Evolutionary conservation across 1,139 yeast genomes (phyloP), one percentile per base, ranked within the genome.

Genomic region (Kurtzmaniella quercitrusa): DNA sequence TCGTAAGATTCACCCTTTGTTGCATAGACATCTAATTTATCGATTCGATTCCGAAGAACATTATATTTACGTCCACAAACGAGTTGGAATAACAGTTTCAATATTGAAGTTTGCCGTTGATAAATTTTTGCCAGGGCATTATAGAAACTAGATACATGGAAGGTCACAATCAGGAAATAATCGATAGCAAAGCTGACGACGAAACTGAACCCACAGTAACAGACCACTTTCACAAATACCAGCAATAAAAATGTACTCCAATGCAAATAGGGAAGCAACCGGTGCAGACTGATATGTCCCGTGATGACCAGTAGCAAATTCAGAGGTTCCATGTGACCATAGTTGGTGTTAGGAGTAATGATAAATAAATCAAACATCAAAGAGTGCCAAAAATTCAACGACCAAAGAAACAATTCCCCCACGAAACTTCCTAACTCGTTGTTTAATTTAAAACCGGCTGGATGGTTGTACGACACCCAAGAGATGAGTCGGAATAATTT

Each of bases 381-480:
- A 15, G 47, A 43, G 47, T 75, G 75, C 85, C 95, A 88, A 52
- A 85, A 78, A 43, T 77, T 79, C 39, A 91, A 73, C 8, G 91
- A 85, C 97, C 97, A 93, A 23, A 85, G 59, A 52, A 86, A 85
- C 42, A 94, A 66, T 46, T 90, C 96, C 19, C 96, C 96, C 60
- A 91, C 74, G 56, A 94, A 94, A 23, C 73, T 75, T 0, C 97
- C 91, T 31, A 94, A 70, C 56, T 90, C 97, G 45, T 81, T 83
- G 61, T 94, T 94, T 46, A 94, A 75, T 58, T 94, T 94, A 56
- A 94, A 82, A 2, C 98, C 98, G 9, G 95, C 96, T 0, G 98
- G 98, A 59, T 93, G 87, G 51, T 67, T 50, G 14, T 79, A 79
- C 66, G 91, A 89, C 31, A 94, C 71, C 94, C 96, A 86, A 2